Evolutionary conservation across 495 filamentous ascomycete genomes (phyloP), one percentile per base, ranked within the genome.

Genomic region (Penicillium soppii): DNA sequence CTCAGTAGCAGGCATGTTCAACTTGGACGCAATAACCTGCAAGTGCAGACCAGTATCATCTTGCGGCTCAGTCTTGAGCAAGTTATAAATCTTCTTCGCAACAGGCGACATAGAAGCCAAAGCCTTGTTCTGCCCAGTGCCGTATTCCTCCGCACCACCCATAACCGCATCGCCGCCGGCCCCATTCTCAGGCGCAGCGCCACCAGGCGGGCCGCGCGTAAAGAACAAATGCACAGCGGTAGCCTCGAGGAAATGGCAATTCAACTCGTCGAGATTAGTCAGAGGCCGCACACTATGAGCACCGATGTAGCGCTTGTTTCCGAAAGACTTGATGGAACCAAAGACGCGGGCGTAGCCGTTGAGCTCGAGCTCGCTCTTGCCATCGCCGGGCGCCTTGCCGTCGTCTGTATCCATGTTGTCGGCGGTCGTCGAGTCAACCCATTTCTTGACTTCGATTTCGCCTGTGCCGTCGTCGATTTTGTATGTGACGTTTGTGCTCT

Each of bases 401-500:
- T 67, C 67, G 40, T 73, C 64, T 23, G 62, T 74, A 42, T 81
- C 77, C 69, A 79, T 79, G 25, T 67, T 71, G 22, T 81, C 77
- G 9, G 65, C 68, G 6, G 66, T 67, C 48, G 76, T 73, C 6
- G 77, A 65, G 72, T 96, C 90, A 17, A 91, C 73, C 90, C 90
- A 97, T 68, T 89, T 83, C 76, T 96, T 97, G 33, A 90, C 91
- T 75, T 98, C 94, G 48, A 96, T 83, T 22, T 82, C 77, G 50
- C 90, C 94, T 1, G 94, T 97, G 68, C 95, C 94, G 72, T 98
- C 94, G 72, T 97, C 95, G 57, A 97, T 71, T 58, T 83, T 87
- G 81, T 95, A 97, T 26, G 88, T 95, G 52, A 88, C 79, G 74
- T 96, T 95, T 47, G 92, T 96, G 40, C 87, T 78, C 73, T 95